Evolutionary conservation across 2,329 filamentous ascomycete species (phyloP).

Genomic region (Trichoderma koningiopsis): DNA sequence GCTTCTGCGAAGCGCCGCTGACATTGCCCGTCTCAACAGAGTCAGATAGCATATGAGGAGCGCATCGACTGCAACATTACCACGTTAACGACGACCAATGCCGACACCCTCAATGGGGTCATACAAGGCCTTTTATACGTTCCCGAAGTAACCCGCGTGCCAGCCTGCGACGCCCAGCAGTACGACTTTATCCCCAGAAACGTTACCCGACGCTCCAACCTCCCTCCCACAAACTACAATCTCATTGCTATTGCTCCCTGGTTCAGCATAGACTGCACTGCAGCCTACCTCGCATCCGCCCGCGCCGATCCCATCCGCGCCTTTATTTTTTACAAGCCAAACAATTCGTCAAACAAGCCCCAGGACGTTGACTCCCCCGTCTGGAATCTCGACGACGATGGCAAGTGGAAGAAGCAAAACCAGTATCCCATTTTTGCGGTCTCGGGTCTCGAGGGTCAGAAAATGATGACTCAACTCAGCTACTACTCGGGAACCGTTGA

Average conservation of each 20-base stretch:
- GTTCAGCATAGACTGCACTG: conserved; percentile 73
- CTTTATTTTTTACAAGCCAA: conserved; percentile 65
- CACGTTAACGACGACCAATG: conserved; percentile 72
- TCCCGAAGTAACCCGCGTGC: conserved; percentile 62
- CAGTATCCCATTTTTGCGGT: conserved; percentile 83
- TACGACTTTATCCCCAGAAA: conserved; percentile 71
- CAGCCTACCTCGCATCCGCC: conserved; percentile 68
- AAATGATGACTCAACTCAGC: conserved; percentile 71
- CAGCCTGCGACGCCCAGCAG: conserved; percentile 65
- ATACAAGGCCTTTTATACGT: conserved; percentile 84
- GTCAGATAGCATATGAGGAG: conserved; percentile 55
- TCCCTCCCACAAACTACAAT: conserved; percentile 69
- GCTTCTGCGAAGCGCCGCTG: conserved; percentile 26
- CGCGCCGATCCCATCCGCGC: conserved; percentile 60
- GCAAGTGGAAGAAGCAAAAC: conserved; percentile 70
- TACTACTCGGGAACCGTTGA: conserved; percentile 77
- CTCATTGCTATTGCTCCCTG: conserved; percentile 85
- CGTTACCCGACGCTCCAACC: conserved; percentile 70
- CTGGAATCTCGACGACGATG: conserved; percentile 72
- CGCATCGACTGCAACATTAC: conserved; percentile 63
- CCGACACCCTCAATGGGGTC: conserved; percentile 58
- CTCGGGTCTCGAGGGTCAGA: conserved; percentile 64
- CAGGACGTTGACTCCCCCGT: conserved; percentile 63
- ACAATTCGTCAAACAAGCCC: conserved; percentile 60
- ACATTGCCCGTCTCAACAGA: conserved; percentile 35